These are phyloP conservation scores for Ambrosiella cleistominuta DNA, from an alignment of 2,329 filamentous ascomycete species.

Conservation along the genomic window DNA sequence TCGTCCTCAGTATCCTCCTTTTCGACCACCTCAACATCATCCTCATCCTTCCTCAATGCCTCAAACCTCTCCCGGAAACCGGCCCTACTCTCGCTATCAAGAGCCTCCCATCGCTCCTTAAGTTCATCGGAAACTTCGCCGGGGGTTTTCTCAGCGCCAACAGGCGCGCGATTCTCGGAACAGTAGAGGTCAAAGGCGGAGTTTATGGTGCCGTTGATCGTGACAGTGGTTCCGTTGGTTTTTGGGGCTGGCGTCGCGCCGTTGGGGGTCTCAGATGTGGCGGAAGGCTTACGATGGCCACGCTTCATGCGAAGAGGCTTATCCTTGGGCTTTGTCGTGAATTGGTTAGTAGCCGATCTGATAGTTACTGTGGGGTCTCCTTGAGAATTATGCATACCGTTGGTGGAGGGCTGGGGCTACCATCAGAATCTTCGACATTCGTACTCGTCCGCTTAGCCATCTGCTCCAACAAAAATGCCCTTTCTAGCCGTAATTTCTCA, in stretches of 20 bases:
- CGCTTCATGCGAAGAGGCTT: slow-evolving; percentile 62
- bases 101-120: slow-evolving; percentile 35
- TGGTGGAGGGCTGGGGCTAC: slow-evolving; percentile 61
- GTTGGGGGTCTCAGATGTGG: slow-evolving; percentile 24
- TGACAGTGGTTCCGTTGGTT: slow-evolving; percentile 25
- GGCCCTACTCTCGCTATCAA: slow-evolving; percentile 31
- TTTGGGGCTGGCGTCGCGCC: slow-evolving; percentile 21
- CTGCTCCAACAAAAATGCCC: slow-evolving; percentile 57
- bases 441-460: slow-evolving; percentile 56
- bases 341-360: neutral
- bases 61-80: slow-evolving; percentile 29
- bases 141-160: slow-evolving; percentile 27
- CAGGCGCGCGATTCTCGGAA: slow-evolving; percentile 28
- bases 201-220: slow-evolving; percentile 16
- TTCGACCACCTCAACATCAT: slow-evolving; percentile 1
- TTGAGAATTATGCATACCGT: slow-evolving; percentile 37
- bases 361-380: neutral
- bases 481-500: slow-evolving; percentile 78
- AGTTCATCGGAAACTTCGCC: slow-evolving; percentile 36
- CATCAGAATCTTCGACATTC: slow-evolving; percentile 61
- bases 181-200: slow-evolving; percentile 36
- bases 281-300: slow-evolving; percentile 45
- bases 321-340: slow-evolving; percentile 46
- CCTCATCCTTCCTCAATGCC: slow-evolving; percentile 16
- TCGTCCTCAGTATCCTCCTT: slow-evolving; percentile 7